Percentiles rank a stretch among this genome's conserved stretches.
Conservation (phyloP, 345 rosid species). For the Pugionium cornutum region DNA sequence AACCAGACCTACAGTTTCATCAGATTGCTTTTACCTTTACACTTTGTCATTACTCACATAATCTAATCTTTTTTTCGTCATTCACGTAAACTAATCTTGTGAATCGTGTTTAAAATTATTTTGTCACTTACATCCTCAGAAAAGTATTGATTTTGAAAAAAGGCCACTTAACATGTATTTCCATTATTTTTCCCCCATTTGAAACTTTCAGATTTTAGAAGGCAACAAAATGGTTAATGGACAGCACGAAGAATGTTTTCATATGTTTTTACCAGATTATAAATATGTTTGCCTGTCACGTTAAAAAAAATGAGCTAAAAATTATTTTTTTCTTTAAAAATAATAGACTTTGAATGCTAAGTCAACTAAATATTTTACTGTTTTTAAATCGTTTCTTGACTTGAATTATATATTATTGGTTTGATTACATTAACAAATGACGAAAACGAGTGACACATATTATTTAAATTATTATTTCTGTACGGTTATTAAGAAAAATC, state of each 20-base stretch:
- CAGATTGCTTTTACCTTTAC: not conserved
- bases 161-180: not conserved
- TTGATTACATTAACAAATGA: conserved; percentile 9
- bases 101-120: not conserved
- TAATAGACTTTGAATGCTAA: too few relatives aligned
- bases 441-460: conserved; percentile 31
- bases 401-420: too few relatives aligned
- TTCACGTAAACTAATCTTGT: too few relatives aligned
- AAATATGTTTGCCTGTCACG: not conserved
- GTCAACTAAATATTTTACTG: conserved; percentile 12
- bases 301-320: too few relatives aligned
- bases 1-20: not conserved
- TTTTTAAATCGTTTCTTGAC: not conserved
- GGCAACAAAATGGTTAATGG: conserved; percentile 21
- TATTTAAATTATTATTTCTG: not conserved
- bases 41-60: not conserved
- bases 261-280: not conserved
- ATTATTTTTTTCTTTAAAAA: too few relatives aligned
- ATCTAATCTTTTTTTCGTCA: not conserved
- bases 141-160: not conserved
- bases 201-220: conserved; percentile 22
- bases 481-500: conserved; percentile 20
- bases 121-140: not conserved
- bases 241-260: conserved; percentile 14
- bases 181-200: not conserved